Conservation (phyloP, 371 early-diverging fungal species). For the Syncephalastrum racemosum region DNA sequence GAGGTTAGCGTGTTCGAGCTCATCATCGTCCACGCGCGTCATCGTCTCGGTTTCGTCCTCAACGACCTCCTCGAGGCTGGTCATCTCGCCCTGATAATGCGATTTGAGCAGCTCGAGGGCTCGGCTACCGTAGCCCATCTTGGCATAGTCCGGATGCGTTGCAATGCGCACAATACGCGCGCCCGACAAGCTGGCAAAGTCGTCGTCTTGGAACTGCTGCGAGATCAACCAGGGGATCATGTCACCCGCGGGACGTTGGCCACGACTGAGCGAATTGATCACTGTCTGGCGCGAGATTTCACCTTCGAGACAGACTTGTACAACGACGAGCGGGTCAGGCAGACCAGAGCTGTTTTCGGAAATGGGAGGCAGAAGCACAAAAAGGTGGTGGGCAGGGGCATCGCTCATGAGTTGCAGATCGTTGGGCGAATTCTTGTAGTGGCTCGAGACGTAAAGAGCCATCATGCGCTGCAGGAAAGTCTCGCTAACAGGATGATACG, state of each 20-base stretch:
- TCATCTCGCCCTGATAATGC: constrained; percentile 84
- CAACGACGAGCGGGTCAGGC: constrained; percentile 94
- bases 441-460: constrained; percentile 96
- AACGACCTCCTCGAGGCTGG: constrained; percentile 61
- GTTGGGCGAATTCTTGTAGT: constrained; percentile 99
- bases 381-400: constrained; percentile 97
- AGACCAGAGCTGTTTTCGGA: constrained; percentile 68
- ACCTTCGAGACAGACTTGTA: constrained; percentile 96
- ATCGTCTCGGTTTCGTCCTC: constrained; percentile 48
- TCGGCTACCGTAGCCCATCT: constrained; percentile 97
- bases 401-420: constrained; percentile 98
- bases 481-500: constrained; percentile 95
- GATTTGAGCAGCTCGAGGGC: constrained; percentile 85
- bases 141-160: constrained; percentile 95
- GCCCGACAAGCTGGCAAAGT: constrained; percentile 92
- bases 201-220: constrained; percentile 96
- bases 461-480: constrained; percentile 97
- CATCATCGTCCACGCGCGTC: constrained; percentile 58
- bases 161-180: constrained; percentile 99
- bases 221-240: constrained; percentile 98
- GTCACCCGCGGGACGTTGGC: constrained; percentile 92
- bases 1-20: constrained; percentile 66
- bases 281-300: constrained; percentile 87
- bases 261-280: constrained; percentile 80
- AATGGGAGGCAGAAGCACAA: constrained; percentile 93